Evolutionary conservation across 257 asterid genomes (phyloP).

Genomic region (Solanum pennellii): DNA sequence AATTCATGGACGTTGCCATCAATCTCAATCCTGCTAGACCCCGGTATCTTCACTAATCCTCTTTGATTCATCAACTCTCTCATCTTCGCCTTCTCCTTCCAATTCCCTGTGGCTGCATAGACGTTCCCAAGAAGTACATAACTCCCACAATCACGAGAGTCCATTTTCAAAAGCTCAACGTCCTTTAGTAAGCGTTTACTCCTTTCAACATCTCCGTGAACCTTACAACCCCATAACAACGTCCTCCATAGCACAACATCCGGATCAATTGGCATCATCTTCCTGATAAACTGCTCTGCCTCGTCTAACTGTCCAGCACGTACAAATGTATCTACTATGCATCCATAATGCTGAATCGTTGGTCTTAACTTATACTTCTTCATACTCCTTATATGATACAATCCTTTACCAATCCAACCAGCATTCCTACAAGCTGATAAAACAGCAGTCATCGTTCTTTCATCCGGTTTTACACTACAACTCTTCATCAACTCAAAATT

Average conservation of each 20-base stretch:
- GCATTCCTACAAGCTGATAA: conserved; percentile 16
- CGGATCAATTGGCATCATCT: conserved; percentile 6
- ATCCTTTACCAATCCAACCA: conserved; percentile 4
- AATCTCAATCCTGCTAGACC: conserved; percentile 12
- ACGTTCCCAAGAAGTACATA: neutral
- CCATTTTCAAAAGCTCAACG: conserved; percentile 3
- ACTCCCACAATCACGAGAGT: conserved; percentile 2
- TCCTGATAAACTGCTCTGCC: conserved; percentile 8
- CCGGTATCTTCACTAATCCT: neutral
- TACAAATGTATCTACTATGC: conserved; percentile 6
- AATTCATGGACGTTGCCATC: conserved; percentile 15
- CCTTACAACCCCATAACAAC: conserved; percentile 9
- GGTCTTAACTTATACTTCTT: conserved; percentile 13
- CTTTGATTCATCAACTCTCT: conserved; percentile 10
- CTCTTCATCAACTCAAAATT: conserved; percentile 3
- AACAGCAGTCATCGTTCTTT: conserved; percentile 13
- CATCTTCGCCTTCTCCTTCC: conserved; percentile 8
- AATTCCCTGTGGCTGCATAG: conserved; percentile 4
- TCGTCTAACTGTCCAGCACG: conserved; percentile 10
- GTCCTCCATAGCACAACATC: conserved; percentile 10
- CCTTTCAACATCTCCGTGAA: conserved; percentile 11
- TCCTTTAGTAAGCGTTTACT: neutral
- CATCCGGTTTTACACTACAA: conserved; percentile 2
- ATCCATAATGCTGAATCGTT: conserved; percentile 15
- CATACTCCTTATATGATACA: conserved; percentile 6